Evolutionary conservation across 495 filamentous ascomycete species (phyloP).

Genomic region (Talaromyces thailandensis): DNA sequence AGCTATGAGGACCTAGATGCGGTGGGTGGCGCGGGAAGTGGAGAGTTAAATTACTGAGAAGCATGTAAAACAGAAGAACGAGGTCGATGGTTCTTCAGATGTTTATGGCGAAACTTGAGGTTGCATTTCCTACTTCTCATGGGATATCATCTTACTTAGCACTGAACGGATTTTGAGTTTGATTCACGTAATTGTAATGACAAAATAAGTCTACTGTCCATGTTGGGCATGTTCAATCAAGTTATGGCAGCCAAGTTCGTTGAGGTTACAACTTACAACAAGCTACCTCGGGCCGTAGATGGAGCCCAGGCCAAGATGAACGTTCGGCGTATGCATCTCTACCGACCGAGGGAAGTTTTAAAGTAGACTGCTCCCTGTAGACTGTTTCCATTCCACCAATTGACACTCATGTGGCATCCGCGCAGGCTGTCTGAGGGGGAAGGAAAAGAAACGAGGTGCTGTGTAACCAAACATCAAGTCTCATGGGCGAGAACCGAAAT

Average conservation of each 20-base stretch:
- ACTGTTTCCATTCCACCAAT: no score
- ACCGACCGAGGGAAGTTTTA: not conserved
- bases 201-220: not conserved
- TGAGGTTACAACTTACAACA: no score
- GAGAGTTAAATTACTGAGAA: slow-evolving; percentile 53
- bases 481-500: not conserved
- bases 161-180: not conserved
- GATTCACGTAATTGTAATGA: not conserved
- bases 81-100: not conserved
- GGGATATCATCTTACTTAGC: not conserved
- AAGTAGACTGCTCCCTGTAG: no score
- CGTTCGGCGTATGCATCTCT: not conserved
- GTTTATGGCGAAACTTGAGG: not conserved
- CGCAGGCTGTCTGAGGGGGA: not conserved
- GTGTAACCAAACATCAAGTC: not conserved
- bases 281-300: no score
- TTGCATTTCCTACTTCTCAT: not conserved
- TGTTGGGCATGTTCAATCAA: not conserved
- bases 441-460: not conserved
- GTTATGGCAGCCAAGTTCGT: not conserved
- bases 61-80: not conserved
- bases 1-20: slow-evolving; percentile 97
- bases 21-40: slow-evolving; percentile 41
- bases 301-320: not conserved
- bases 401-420: not conserved